phyloP scores from a whole-genome alignment of 345 rosid species.

The Triadica sebifera region DNA sequence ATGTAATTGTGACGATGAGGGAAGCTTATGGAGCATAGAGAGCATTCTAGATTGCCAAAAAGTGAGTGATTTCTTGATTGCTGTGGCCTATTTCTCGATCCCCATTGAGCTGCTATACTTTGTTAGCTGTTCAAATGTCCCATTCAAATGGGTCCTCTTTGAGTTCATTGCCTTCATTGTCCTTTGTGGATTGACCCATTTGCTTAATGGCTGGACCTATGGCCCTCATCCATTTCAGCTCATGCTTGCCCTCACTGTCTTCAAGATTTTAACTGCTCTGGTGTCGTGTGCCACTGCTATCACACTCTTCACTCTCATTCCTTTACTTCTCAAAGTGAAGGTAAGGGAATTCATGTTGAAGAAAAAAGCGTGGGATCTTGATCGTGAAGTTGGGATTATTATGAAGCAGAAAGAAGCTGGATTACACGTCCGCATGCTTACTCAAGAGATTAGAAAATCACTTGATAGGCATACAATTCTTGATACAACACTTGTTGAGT shows the following conservation, averaged over 20 bases:
- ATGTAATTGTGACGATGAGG: constrained; percentile 95
- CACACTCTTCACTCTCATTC: constrained; percentile 82
- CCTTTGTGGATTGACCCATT: constrained; percentile 94
- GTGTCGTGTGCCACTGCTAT: constrained; percentile 97
- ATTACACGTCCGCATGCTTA: constrained; percentile 88
- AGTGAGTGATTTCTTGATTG: constrained; percentile 91
- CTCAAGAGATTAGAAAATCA: constrained; percentile 88
- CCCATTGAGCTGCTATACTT: constrained; percentile 93
- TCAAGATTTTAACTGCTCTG: constrained; percentile 88
- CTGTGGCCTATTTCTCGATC: constrained; percentile 92
- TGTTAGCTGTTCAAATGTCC: constrained; percentile 87
- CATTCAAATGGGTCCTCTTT: constrained; percentile 95
- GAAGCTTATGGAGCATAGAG: constrained; percentile 71
- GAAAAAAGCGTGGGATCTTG: constrained; percentile 88
- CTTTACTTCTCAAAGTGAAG: constrained; percentile 88
- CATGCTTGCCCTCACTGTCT: constrained; percentile 83
- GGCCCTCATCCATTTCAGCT: constrained; percentile 77
- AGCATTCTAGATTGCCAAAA: constrained; percentile 74
- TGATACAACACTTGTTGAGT: constrained; percentile 84
- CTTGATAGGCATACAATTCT: constrained; percentile 83
- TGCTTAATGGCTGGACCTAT: constrained; percentile 92
- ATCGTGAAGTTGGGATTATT: constrained; percentile 85
- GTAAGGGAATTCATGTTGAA: constrained; percentile 89
- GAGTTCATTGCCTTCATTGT: constrained; percentile 97
- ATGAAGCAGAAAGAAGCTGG: constrained; percentile 86